Percentiles rank a stretch among this genome's conserved stretches.
Evolutionary conservation across 768 basidiomycete genomes (phyloP).

Genomic region (Gloeostereum incarnatum): DNA sequence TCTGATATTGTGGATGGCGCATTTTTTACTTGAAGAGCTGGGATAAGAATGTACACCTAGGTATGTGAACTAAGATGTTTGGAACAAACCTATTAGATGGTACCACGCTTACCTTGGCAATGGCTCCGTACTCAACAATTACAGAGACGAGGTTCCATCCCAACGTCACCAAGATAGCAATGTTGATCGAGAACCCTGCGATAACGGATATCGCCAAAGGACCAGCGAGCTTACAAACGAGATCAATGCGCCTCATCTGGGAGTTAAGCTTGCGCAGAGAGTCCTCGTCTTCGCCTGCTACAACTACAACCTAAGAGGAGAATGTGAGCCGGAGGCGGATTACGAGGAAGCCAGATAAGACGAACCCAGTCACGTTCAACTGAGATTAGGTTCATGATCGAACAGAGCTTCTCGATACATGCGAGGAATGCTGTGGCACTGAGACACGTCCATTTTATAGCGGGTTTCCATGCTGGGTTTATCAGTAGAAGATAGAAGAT

Average conservation of each 20-base stretch:
- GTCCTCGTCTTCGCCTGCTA: too few species aligned
- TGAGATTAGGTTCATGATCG: constrained; percentile 16
- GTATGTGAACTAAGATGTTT: too few species aligned
- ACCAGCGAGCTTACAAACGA: constrained; percentile 18
- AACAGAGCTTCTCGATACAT: constrained; percentile 17
- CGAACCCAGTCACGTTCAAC: constrained; percentile 20
- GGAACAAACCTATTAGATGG: not conserved
- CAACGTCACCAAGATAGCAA: constrained; percentile 12
- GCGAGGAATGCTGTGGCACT: constrained; percentile 11
- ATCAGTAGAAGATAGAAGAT: constrained; percentile 10
- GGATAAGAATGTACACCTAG: too few species aligned
- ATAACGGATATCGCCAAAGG: constrained; percentile 16
- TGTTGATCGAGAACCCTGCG: constrained; percentile 12
- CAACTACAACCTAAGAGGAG: too few species aligned
- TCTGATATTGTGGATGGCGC: not conserved
- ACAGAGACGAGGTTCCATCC: constrained; percentile 12
- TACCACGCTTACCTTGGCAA: constrained; percentile 13
- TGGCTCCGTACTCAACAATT: constrained; percentile 14
- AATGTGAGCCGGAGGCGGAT: too few species aligned
- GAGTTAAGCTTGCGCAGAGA: too few species aligned
- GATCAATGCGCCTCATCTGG: constrained; percentile 21
- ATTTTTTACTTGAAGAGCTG: too few species aligned
- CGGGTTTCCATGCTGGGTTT: not conserved
- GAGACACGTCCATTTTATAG: not conserved
- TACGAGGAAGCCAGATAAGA: too few species aligned